These are phyloP conservation scores for Backusella sp. DNA, from an alignment of 192 early-diverging fungal genomes.

Conservation along the genomic window DNA sequence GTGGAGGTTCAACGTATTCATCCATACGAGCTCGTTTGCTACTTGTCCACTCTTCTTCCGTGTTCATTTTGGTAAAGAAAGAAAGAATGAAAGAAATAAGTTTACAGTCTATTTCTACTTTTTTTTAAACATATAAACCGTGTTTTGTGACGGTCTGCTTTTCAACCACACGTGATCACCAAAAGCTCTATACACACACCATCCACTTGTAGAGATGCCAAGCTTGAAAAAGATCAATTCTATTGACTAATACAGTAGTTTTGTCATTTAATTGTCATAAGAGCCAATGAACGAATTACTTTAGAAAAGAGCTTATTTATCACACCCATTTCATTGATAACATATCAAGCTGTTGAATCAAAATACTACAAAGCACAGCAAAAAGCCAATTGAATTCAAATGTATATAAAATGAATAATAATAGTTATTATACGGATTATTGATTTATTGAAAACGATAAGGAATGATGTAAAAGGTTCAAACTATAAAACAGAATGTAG, in stretches of 20 bases:
- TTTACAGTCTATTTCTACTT: not conserved
- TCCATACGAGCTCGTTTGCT: conserved; percentile 16
- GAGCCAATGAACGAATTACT: too few relatives aligned
- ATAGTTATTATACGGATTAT: not conserved
- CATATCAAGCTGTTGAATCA: too few relatives aligned
- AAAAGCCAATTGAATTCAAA: not conserved
- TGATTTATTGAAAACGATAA: conserved; percentile 6
- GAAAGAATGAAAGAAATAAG: not conserved
- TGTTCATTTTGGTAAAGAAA: not conserved
- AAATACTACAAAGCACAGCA: too few relatives aligned
- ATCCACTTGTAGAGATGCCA: too few relatives aligned
- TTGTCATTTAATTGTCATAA: not conserved
- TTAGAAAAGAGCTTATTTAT: too few relatives aligned
- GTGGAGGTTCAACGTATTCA: not conserved
- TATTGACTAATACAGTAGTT: not conserved
- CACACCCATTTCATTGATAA: too few relatives aligned
- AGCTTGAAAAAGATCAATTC: not conserved
- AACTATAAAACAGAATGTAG: conserved; percentile 9
- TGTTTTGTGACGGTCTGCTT: not conserved
- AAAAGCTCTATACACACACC: too few relatives aligned
- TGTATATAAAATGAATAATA: not conserved
- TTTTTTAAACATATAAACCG: not conserved
- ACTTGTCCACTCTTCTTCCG: not conserved
- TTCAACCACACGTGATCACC: not conserved
- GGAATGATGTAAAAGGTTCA: conserved; percentile 2